Percentiles rank a stretch among this genome's conserved stretches.
These are phyloP conservation scores for Candida ortonii DNA, from an alignment of 805 yeast species.

Conservation along the genomic window DNA sequence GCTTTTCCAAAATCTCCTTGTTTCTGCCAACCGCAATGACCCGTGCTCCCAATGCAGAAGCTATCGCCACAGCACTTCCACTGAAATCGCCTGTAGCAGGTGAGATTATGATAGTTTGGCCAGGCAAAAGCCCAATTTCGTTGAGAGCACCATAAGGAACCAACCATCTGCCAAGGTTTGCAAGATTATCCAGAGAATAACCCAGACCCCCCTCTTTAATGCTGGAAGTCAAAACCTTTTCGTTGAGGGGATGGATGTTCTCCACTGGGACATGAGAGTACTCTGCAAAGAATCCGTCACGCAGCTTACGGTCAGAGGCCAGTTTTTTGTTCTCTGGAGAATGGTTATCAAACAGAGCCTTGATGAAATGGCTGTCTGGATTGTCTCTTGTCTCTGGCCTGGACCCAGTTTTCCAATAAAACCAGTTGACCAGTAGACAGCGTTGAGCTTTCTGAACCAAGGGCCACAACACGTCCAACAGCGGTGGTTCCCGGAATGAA, in stretches of 20 bases:
- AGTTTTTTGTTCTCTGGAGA: conserved; percentile 3
- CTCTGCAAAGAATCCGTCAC: conserved; percentile 8
- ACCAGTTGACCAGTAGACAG: conserved; percentile 7
- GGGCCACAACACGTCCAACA: conserved; percentile 5
- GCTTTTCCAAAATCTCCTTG: conserved; percentile 1
- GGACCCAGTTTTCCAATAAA: conserved; percentile 2
- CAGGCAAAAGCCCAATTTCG: conserved; percentile 4
- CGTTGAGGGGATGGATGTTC: conserved; percentile 5
- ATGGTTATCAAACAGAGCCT: conserved; percentile 4
- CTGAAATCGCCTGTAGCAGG: conserved; percentile 12
- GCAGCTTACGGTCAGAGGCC: conserved; percentile 1
- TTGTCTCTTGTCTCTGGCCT: conserved; percentile 1
- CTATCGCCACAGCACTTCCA: conserved; percentile 13
- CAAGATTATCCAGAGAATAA: neutral
- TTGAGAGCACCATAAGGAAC: conserved; percentile 8
- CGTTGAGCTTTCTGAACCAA: conserved; percentile 1
- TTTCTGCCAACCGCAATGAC: conserved; percentile 11
- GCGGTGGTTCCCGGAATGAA: conserved; percentile 8
- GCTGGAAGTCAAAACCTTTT: neutral
- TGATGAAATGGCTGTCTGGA: conserved; percentile 3
- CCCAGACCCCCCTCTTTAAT: conserved; percentile 1
- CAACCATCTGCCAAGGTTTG: neutral
- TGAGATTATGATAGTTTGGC: conserved; percentile 8
- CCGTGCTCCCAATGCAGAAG: conserved; percentile 12
- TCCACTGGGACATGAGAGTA: conserved; percentile 3